Conservation (phyloP, 2,329 filamentous ascomycete species). For the Diatrype stigma region DNA sequence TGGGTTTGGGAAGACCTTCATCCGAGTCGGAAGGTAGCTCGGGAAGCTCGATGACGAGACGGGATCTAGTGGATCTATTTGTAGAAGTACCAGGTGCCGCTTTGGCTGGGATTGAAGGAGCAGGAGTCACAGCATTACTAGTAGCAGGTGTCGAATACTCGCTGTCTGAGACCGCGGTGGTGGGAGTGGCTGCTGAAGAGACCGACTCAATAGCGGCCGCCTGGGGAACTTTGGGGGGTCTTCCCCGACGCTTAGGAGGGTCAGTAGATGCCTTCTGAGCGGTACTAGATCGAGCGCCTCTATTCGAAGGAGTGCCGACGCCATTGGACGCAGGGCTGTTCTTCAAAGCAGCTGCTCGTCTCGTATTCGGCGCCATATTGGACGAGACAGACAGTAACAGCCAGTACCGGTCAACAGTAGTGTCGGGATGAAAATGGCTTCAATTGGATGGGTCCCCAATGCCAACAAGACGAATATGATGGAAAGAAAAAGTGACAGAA, state of each 20-base stretch:
- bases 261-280: neutral
- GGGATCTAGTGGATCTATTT: conserved; percentile 13
- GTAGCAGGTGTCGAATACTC: conserved; percentile 41
- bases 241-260: conserved; percentile 23
- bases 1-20: conserved; percentile 30
- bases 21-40: conserved; percentile 39
- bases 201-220: conserved; percentile 24
- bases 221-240: conserved; percentile 21
- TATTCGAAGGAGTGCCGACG: neutral
- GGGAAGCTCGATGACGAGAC: conserved; percentile 30
- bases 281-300: neutral
- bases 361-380: conserved; percentile 22
- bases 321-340: neutral
- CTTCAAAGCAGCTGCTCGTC: conserved; percentile 11
- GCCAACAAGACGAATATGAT: no score
- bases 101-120: conserved; percentile 20
- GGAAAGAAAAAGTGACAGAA: no score
- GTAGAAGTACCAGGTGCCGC: conserved; percentile 5
- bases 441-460: neutral
- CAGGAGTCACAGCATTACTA: conserved; percentile 37
- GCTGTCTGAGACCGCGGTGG: conserved; percentile 26
- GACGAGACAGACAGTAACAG: neutral
- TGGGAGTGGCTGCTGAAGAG: conserved; percentile 32
- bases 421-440: neutral
- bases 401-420: neutral